phyloP scores from a whole-genome alignment of 208 protist species.

The Trypanosoma cruzi region DNA sequence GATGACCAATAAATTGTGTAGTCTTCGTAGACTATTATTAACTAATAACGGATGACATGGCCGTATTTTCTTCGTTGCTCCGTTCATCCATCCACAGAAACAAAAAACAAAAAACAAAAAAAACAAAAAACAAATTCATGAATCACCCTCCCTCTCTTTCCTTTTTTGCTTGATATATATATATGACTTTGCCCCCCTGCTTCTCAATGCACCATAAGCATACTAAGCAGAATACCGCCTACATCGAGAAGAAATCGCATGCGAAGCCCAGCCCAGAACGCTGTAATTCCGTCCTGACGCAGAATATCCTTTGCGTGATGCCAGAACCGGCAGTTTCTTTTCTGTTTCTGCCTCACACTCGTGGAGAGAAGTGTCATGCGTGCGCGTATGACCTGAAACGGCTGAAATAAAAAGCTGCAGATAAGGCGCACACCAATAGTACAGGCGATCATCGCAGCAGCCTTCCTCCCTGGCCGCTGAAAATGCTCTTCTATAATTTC shows the following conservation, averaged over 20 bases:
- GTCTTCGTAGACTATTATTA: too few species aligned
- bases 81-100: too few species aligned
- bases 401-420: constrained; percentile 27
- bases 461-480: constrained; percentile 24
- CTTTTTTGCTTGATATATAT: too few species aligned
- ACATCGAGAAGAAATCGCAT: constrained; percentile 21
- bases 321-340: constrained; percentile 42
- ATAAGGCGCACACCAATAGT: constrained; percentile 29
- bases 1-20: too few species aligned
- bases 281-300: constrained; percentile 65
- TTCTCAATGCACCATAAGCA: not conserved
- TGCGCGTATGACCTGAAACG: constrained; percentile 40
- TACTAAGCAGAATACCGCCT: constrained; percentile 5
- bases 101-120: not conserved
- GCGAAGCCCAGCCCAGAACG: constrained; percentile 65
- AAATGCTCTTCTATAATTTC: constrained; percentile 15
- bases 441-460: constrained; percentile 27
- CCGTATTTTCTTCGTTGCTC: too few species aligned
- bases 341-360: not conserved
- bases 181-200: not conserved
- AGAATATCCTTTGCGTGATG: constrained; percentile 63
- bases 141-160: too few species aligned
- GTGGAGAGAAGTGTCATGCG: constrained; percentile 40
- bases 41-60: too few species aligned
- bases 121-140: not conserved